These are phyloP conservation scores for Leucogyrophana mollusca DNA, from an alignment of 768 basidiomycete genomes.

Conservation along the genomic window DNA sequence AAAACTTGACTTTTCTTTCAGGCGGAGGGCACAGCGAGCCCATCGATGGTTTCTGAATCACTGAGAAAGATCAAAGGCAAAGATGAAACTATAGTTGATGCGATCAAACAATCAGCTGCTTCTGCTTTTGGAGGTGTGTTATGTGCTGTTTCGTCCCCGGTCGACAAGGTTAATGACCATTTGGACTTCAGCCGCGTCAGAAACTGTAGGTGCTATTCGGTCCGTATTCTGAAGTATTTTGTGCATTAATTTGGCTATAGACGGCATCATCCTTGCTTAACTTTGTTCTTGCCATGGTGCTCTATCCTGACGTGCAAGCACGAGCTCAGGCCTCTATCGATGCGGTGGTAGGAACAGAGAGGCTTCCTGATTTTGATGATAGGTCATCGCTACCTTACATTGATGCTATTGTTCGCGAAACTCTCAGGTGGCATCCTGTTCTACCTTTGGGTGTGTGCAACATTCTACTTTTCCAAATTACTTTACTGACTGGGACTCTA, in stretches of 20 bases:
- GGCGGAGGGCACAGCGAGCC: slow-evolving; percentile 10
- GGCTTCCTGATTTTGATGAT: slow-evolving; percentile 27
- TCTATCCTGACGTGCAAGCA: slow-evolving; percentile 25
- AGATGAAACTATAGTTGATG: slow-evolving; percentile 4
- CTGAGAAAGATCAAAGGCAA: slow-evolving; percentile 5
- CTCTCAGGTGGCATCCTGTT: slow-evolving; percentile 22
- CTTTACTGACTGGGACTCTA: background rate
- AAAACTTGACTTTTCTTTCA: slow-evolving; percentile 4
- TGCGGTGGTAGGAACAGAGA: slow-evolving; percentile 16
- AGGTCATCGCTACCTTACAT: slow-evolving; percentile 24
- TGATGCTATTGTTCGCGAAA: slow-evolving; percentile 26
- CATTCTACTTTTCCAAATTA: background rate
- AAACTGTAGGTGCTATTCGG: slow-evolving; percentile 11
- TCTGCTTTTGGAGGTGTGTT: slow-evolving; percentile 19
- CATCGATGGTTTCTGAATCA: slow-evolving; percentile 16
- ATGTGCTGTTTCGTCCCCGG: background rate
- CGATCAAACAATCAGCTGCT: slow-evolving; percentile 17
- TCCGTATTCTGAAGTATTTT: background rate
- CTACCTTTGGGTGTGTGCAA: slow-evolving; percentile 19
- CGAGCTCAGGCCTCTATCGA: slow-evolving; percentile 31
- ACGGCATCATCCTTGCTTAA: slow-evolving; percentile 23
- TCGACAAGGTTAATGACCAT: background rate
- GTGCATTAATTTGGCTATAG: slow-evolving; percentile 8
- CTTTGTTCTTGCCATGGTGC: slow-evolving; percentile 35
- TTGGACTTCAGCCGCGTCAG: slow-evolving; percentile 12